Evolutionary conservation across 2,329 filamentous ascomycete genomes (phyloP).

Genomic region (Xylaria digitata): DNA sequence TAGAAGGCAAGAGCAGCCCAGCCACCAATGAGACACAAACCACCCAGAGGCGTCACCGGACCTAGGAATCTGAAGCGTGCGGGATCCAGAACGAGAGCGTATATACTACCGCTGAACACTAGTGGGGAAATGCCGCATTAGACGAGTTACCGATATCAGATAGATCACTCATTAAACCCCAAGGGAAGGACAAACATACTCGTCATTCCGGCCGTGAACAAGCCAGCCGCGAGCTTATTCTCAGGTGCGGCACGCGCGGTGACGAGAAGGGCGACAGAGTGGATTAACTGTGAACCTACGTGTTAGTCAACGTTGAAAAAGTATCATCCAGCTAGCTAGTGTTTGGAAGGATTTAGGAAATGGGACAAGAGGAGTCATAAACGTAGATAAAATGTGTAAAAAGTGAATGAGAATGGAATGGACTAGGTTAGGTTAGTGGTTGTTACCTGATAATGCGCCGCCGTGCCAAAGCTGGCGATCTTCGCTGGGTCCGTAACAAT

Average conservation of each 20-base stretch:
- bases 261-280: conserved; percentile 70
- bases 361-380: not conserved
- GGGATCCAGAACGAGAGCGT: conserved; percentile 71
- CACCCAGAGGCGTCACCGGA: conserved; percentile 73
- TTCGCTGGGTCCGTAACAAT: conserved; percentile 67
- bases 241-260: conserved; percentile 63
- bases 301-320: conserved; percentile 3
- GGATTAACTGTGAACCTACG: conserved; percentile 63
- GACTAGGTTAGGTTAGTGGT: not conserved
- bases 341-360: not conserved
- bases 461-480: conserved; percentile 71
- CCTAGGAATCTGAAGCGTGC: conserved; percentile 69
- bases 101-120: conserved; percentile 74
- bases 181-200: conserved; percentile 40
- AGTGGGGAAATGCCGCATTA: not conserved
- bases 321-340: too few species aligned
- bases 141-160: not conserved
- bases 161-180: too few species aligned
- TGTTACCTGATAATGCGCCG: conserved; percentile 73
- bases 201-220: conserved; percentile 74
- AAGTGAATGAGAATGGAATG: not conserved
- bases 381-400: too few species aligned
- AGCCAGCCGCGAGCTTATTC: conserved; percentile 65
- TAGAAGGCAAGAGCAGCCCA: conserved; percentile 62
- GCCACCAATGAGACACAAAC: conserved; percentile 71